Base-by-base conservation (phyloP, 2,329 filamentous ascomycete genomes). In the Cercospora sesami region DNA sequence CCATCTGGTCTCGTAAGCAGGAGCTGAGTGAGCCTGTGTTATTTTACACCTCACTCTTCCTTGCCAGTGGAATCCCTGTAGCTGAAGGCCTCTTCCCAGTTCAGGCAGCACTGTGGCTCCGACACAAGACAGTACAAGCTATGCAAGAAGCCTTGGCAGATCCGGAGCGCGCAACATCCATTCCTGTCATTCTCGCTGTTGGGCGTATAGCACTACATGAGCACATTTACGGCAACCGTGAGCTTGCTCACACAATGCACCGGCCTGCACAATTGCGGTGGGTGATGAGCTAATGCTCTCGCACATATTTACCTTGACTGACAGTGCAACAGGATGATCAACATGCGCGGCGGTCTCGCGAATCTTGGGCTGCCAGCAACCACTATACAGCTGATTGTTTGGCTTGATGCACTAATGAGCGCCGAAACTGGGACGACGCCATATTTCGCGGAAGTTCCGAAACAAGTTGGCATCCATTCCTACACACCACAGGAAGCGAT, bases 161-260 rank as follows among this genome's bases (percentile, higher is more conserved):
- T 63, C 70, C 69, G 3, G 61, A 68, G 9, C 60, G 72, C 5
- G 67, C 68, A 7, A 72, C 68, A 21, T 70, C 67, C 36, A 72
- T 69, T 23, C 70, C 71, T 0, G 64, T 74, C 23, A 74, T 74
- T 28, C 69, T 73, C 9, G 72, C 71, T 8, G 72, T 74, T 8
- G 72, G 72, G n/a, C 69, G 72, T 3, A 72, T 74, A 5, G 72
- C 72, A 12, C 51, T 74, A 10, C 72, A 74, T 55, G 72, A 74
- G 65, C 68, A 72, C 53, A 72, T 73, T 33, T 74, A 74, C 39
- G 72, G 72, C 16, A 71, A 71, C 57, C 63, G 71, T 10, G 60
- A 63, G 39, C 65, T 71, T 1, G 70, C 72, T 6, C 66, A 72
- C 51, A 63, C 58, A 2, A 69, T 73, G 28, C 71, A 74, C 62